Percentiles rank a stretch among this genome's conserved stretches.
Evolutionary conservation across 768 basidiomycete genomes (phyloP).

Genomic region (Suillus occidentalis): DNA sequence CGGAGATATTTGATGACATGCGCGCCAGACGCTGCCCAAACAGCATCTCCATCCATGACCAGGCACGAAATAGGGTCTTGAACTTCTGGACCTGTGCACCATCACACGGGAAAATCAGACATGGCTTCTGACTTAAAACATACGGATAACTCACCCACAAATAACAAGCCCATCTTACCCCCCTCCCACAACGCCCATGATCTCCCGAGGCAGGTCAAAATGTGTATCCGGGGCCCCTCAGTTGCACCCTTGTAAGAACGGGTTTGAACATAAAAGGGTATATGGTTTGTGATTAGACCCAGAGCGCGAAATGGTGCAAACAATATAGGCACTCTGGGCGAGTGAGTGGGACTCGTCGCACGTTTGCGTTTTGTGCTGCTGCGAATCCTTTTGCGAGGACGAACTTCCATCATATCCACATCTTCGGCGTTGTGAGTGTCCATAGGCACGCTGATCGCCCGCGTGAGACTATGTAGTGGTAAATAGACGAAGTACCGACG

Average conservation of each 20-base stretch:
- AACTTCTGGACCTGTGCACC: conserved; percentile 73
- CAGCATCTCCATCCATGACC: conserved; percentile 79
- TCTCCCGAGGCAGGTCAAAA: conserved; percentile 84
- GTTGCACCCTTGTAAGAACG: conserved; percentile 82
- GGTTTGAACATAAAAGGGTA: conserved; percentile 87
- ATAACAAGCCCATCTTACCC: conserved; percentile 86
- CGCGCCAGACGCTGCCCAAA: conserved; percentile 77
- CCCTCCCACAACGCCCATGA: conserved; percentile 98
- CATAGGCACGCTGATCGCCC: conserved; percentile 14
- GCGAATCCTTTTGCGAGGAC: conserved; percentile 27
- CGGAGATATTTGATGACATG: conserved; percentile 76
- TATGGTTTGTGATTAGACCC: conserved; percentile 89
- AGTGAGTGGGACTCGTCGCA: conserved; percentile 10
- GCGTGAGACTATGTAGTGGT: neutral
- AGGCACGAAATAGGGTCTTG: conserved; percentile 71
- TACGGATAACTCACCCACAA: conserved; percentile 72
- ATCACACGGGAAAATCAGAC: conserved; percentile 7
- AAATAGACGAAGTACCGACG: neutral
- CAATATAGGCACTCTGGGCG: conserved; percentile 38
- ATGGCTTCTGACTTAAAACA: neutral
- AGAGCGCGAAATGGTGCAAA: conserved; percentile 95
- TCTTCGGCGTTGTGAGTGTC: conserved; percentile 12
- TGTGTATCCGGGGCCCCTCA: conserved; percentile 77
- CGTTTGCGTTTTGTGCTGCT: conserved; percentile 8
- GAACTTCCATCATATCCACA: conserved; percentile 15